phyloP scores from a whole-genome alignment of 108 stramenopile species.

The Schizochytrium sp. region DNA sequence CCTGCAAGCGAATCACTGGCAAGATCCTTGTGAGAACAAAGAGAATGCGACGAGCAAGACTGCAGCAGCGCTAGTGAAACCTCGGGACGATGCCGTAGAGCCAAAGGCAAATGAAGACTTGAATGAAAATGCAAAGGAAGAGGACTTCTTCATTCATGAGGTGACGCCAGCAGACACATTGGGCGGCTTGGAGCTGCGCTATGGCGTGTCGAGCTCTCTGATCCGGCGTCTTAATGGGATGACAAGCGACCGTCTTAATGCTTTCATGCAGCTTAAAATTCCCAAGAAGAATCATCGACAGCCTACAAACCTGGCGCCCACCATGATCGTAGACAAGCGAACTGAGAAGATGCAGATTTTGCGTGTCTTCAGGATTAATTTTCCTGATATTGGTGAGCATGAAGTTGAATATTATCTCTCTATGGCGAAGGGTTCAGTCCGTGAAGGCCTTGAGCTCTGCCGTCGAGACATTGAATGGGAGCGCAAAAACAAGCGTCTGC shows the following conservation, averaged over 20 bases:
- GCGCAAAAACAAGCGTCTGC: constrained; percentile 14
- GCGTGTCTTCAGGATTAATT: constrained; percentile 38
- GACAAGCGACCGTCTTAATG: constrained; percentile 50
- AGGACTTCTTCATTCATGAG: constrained; percentile 32
- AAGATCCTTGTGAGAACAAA: too few relatives aligned
- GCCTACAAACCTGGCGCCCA: constrained; percentile 17
- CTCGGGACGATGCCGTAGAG: not conserved
- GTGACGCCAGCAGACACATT: constrained; percentile 46
- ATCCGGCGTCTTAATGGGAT: constrained; percentile 49
- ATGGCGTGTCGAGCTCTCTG: constrained; percentile 43
- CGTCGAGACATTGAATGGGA: constrained; percentile 33
- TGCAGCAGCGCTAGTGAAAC: too few relatives aligned
- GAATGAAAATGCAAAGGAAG: not conserved
- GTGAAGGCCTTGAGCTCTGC: not conserved
- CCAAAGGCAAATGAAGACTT: not conserved
- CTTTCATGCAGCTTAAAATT: constrained; percentile 32
- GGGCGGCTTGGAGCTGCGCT: constrained; percentile 45
- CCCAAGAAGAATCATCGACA: not conserved
- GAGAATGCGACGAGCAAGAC: too few relatives aligned
- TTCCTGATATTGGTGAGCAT: constrained; percentile 25
- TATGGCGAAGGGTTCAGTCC: not conserved
- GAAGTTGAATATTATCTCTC: constrained; percentile 31
- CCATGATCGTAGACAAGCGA: not conserved
- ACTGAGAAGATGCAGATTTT: constrained; percentile 55
- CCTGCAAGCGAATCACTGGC: too few relatives aligned